Conservation (phyloP, 768 basidiomycete genomes). For the Rhizopogon roseolus region DNA sequence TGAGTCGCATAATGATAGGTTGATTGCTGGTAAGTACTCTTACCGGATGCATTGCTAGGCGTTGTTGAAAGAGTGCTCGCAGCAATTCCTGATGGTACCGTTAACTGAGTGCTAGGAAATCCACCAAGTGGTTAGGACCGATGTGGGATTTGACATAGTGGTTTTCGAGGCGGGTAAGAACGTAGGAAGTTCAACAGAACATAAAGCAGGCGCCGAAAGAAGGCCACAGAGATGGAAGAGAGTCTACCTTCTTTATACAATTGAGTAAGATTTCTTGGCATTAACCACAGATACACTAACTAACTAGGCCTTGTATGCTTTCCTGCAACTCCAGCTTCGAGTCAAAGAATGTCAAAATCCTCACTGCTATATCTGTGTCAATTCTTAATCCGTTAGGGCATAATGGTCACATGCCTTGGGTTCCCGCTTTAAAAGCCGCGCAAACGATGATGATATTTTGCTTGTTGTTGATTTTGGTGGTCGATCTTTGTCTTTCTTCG, state of each 20-base stretch:
- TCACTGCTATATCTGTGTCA: too few relatives aligned
- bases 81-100: not conserved
- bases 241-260: not conserved
- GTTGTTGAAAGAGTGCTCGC: not conserved
- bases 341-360: too few relatives aligned
- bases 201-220: not conserved
- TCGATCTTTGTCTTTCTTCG: too few relatives aligned
- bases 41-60: not conserved
- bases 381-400: too few relatives aligned
- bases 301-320: too few relatives aligned
- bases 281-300: too few relatives aligned
- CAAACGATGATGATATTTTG: too few relatives aligned
- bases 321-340: too few relatives aligned
- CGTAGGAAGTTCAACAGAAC: not conserved
- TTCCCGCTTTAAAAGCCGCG: too few relatives aligned
- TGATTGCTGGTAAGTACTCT: not conserved
- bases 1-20: not conserved
- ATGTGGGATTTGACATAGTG: not conserved
- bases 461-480: too few relatives aligned
- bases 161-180: not conserved
- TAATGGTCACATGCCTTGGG: too few relatives aligned
- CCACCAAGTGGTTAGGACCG: not conserved
- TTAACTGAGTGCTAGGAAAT: not conserved
- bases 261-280: too few relatives aligned
- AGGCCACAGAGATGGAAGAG: not conserved